Base-by-base conservation (phyloP, 176 grass and related monocot species). In the Oryza punctata region DNA sequence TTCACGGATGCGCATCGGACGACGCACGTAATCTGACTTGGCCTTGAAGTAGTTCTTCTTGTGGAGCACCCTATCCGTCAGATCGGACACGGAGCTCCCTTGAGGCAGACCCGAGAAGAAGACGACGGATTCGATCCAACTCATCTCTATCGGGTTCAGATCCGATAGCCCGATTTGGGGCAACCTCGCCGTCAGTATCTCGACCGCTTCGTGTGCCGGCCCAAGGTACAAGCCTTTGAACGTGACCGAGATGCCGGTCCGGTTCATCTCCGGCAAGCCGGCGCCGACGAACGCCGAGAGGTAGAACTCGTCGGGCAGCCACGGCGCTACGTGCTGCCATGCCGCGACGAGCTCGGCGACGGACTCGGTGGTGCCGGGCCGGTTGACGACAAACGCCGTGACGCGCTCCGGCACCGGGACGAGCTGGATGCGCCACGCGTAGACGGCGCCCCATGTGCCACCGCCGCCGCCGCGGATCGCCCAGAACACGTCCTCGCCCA, bases 221-320 rank as follows among this genome's bases (percentile, higher is more conserved):
- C 95, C 95, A 23, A 97, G 84, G 80, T 91, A 97, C 19, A 94
- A 68, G 1, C 92, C 90, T 21, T 81, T 94, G 80, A 97, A 97
- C 10, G 90, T 94, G 45, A 88, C 77, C 21, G 91, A 97, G 76
- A 90, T 63, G 28, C 81, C 84, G n/a, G 60, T 67, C 2, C 50
- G 11, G 72, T 82, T 44, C 1, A 24, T 27, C 52, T 92, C 85
- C 3, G 91, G 91, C 1, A 94, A 14, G 2, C 60, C 71, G 1
- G 89, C 81, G 18, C 91, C 91, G 73, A 97, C 80, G 75, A 94
- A 87, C 32, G 91, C 87, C 19, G 95, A 97, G 50, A 97, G 16
- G 83, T 89, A 97, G 73, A 97, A 82, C 78, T 92, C 90, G 77
- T 94, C 88, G n/a, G 95, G 95, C 1, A 97, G 86, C 81, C 71